Conservation (phyloP, 805 yeast genomes). For the Cyberlindnera maclurae region DNA sequence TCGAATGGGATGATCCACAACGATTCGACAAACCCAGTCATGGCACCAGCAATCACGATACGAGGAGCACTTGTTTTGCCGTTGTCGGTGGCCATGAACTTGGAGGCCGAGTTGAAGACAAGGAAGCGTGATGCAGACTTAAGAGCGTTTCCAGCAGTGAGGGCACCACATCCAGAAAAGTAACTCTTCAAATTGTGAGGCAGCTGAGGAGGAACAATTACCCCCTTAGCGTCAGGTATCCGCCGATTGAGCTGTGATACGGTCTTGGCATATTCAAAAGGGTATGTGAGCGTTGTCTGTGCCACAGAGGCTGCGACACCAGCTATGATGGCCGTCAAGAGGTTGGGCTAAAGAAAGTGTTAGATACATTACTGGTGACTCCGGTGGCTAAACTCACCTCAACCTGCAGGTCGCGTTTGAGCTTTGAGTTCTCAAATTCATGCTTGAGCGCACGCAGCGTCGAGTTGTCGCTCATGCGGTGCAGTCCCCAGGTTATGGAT, state of each 20-base stretch:
- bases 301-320: conserved; percentile 58
- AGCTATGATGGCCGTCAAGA: conserved; percentile 51
- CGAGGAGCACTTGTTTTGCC: conserved; percentile 72
- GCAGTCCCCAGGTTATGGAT: too few species aligned
- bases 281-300: conserved; percentile 59
- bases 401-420: conserved; percentile 15
- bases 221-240: conserved; percentile 27
- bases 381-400: conserved; percentile 8
- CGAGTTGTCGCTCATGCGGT: too few species aligned
- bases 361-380: not conserved
- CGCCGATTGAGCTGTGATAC: conserved; percentile 51
- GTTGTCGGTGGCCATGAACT: conserved; percentile 51
- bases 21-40: conserved; percentile 81
- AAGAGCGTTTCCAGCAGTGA: conserved; percentile 64
- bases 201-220: conserved; percentile 15
- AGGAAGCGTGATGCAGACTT: conserved; percentile 71
- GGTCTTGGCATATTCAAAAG: conserved; percentile 65
- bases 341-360: conserved; percentile 26
- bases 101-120: conserved; percentile 67
- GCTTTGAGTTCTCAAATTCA: conserved; percentile 2
- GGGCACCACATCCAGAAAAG: conserved; percentile 62
- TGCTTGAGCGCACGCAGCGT: not conserved
- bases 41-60: conserved; percentile 73
- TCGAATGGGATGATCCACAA: conserved; percentile 87
- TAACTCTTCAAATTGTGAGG: conserved; percentile 28